Percentiles rank a stretch among this genome's conserved stretches.
Evolutionary conservation across 2,329 filamentous ascomycete species (phyloP).

Genomic region (Diaporthe citriasiana): DNA sequence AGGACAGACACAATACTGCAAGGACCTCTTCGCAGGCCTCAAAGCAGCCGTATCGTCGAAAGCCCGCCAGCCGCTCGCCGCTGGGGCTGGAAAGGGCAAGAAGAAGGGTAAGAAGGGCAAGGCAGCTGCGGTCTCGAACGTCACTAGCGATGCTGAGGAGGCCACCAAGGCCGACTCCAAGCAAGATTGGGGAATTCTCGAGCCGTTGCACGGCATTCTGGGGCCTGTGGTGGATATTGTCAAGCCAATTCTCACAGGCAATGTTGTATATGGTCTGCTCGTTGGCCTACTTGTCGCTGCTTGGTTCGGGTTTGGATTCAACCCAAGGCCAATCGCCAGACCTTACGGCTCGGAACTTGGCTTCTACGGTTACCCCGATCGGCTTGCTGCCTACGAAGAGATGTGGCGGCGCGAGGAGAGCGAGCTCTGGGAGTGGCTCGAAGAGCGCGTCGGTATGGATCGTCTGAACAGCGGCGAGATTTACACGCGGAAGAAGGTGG

Average conservation of each 20-base stretch:
- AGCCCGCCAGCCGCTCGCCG: conserved; percentile 63
- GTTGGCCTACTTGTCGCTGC: conserved; percentile 80
- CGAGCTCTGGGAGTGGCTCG: conserved; percentile 93
- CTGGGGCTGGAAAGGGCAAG: conserved; percentile 68
- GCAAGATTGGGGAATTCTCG: conserved; percentile 81
- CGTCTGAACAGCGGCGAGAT: conserved; percentile 59
- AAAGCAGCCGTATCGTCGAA: conserved; percentile 80
- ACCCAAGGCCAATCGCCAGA: conserved; percentile 54
- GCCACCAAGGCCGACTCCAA: conserved; percentile 59
- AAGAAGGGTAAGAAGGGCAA: conserved; percentile 72
- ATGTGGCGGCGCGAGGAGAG: conserved; percentile 91
- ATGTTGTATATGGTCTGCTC: conserved; percentile 82
- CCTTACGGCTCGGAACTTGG: conserved; percentile 57
- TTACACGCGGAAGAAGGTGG: conserved; percentile 61
- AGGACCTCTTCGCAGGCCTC: conserved; percentile 81
- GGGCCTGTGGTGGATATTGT: conserved; percentile 79
- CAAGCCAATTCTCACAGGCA: conserved; percentile 79
- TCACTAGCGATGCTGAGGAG: conserved; percentile 56
- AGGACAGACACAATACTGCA: conserved; percentile 87
- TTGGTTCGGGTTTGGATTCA: conserved; percentile 77
- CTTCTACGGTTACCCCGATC: conserved; percentile 68
- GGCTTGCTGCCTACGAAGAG: conserved; percentile 89
- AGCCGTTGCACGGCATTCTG: conserved; percentile 79
- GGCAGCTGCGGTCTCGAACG: conserved; percentile 60
- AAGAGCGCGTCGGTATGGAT: conserved; percentile 85